Base-by-base conservation (phyloP, 305 asterid genomes). In the Rubia tinctorum region DNA sequence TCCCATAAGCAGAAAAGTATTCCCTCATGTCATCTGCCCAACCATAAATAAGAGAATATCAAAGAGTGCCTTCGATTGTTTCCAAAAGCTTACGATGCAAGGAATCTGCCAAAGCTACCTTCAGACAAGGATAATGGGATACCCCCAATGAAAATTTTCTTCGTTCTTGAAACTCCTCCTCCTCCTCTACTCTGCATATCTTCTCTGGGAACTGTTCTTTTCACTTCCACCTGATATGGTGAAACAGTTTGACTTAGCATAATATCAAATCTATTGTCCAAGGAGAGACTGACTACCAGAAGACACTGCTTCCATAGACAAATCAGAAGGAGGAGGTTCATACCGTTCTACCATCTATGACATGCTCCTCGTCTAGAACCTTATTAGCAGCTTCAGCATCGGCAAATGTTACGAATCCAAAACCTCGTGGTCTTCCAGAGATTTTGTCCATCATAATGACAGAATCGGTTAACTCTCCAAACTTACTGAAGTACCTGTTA, bases 181-280 rank as follows among this genome's bases (percentile, higher is more conserved):
- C 61, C 61, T 55, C 61, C 89, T 74, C 86, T 85, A 69, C 84
- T 85, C 62, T 85, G 95, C 82, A 83, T 85, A 77, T 84, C 96
- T 83, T 87, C 97, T 72, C 97, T 90, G 37, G 98, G 97, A 56
- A 95, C 96, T 69, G 98, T 95, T 84, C 96, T 89, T 87, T 95
- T 90, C 61, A 94, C 97, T 78, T 90, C 98, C 75, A 94, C 99
- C 98, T 94, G 82, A 79, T 73, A 58, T 61, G 12, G 15, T 17
- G 27, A 1, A 42, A 9, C 15, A 40, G 13, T n/a, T 66, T 27
- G 10, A 63, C 45, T 39, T 15, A 65, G 37, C 53, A 44, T 14
- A 23, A 27, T 8, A 43, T 15, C 70, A 72, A 18, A 2, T n/a
- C 43, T 45, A 7, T 4, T 42, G 53, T 5, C 7, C 4, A 51